Evolutionary conservation across 148 eudicot genomes (phyloP).

Genomic region (Silene conica): DNA sequence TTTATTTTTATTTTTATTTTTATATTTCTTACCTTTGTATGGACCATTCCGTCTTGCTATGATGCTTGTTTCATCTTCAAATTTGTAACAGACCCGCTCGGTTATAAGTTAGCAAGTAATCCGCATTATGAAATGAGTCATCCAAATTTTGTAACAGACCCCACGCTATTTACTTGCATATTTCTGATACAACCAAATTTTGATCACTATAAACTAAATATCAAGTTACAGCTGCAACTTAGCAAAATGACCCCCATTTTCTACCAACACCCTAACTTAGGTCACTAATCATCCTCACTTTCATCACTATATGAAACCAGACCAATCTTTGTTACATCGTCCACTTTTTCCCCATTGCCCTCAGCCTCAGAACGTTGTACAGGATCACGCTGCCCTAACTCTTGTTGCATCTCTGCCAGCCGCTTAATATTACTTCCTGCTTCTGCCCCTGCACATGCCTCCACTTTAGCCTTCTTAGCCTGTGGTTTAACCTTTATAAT

Average conservation of each 20-base stretch:
- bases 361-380: conserved; percentile 4
- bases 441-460: conserved; percentile 24
- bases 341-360: conserved; percentile 14
- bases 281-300: conserved; percentile 59
- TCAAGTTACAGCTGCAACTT: too few species aligned
- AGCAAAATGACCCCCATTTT: neutral
- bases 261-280: neutral
- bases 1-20: too few species aligned
- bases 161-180: too few species aligned
- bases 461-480: conserved; percentile 72
- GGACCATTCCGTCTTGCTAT: too few species aligned
- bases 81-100: too few species aligned
- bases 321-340: conserved; percentile 29
- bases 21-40: too few species aligned
- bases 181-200: too few species aligned
- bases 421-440: conserved; percentile 16
- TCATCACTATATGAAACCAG: conserved; percentile 86
- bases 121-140: too few species aligned
- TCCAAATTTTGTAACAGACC: too few species aligned
- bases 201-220: too few species aligned
- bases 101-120: too few species aligned
- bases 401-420: conserved; percentile 20
- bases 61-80: too few species aligned
- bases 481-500: conserved; percentile 68
- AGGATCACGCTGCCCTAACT: conserved; percentile 4